Conservation (phyloP, 176 grass and related monocot species). For the Musa troglodytarum region DNA sequence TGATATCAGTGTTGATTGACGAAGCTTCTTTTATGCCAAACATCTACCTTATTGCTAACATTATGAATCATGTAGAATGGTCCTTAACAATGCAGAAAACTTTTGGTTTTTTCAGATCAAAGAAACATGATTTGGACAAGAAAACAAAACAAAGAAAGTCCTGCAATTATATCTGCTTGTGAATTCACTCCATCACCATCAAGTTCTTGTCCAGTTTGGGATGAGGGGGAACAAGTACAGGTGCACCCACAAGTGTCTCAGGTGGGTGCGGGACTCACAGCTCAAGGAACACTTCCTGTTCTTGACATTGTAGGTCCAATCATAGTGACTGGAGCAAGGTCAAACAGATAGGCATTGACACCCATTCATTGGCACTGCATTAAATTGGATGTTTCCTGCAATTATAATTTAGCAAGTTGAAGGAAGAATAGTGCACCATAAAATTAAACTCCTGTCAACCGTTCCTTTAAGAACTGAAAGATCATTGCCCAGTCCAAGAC, state of each 20-base stretch:
- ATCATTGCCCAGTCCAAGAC: too few relatives aligned
- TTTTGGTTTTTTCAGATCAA: too few relatives aligned
- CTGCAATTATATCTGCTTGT: neutral
- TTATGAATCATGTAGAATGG: too few relatives aligned
- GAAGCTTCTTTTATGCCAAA: too few relatives aligned
- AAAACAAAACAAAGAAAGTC: too few relatives aligned
- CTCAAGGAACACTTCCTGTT: neutral
- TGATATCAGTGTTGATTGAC: too few relatives aligned
- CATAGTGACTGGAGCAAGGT: neutral
- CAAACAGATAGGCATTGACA: neutral
- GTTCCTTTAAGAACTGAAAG: too few relatives aligned
- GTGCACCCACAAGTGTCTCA: neutral
- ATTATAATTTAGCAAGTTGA: neutral
- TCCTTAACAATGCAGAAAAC: too few relatives aligned
- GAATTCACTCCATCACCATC: neutral
- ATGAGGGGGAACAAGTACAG: neutral
- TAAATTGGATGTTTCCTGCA: neutral
- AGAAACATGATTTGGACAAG: too few relatives aligned
- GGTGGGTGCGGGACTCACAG: neutral
- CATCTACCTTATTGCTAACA: too few relatives aligned
- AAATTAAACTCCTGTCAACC: too few relatives aligned
- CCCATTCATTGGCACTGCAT: neutral
- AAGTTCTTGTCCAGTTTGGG: neutral
- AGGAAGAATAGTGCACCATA: neutral
- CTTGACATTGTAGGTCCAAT: neutral